These are phyloP conservation scores for Calonectria henricotiae DNA, from an alignment of 2,329 filamentous ascomycete species.

Conservation along the genomic window DNA sequence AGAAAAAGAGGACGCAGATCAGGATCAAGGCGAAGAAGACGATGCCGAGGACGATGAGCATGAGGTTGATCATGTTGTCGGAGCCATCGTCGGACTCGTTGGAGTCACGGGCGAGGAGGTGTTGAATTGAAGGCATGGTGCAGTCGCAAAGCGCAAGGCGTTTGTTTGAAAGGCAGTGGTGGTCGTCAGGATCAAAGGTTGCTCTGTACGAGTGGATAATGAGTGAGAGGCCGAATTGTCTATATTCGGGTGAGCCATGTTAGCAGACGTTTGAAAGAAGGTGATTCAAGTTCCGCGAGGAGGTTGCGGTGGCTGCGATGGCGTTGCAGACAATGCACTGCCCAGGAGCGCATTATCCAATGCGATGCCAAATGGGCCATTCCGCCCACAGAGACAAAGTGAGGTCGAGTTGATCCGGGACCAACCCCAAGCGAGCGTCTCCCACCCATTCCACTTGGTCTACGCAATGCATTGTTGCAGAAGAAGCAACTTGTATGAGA, in stretches of 20 bases:
- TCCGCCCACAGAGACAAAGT: slow-evolving; percentile 45
- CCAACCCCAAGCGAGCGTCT: slow-evolving; percentile 33
- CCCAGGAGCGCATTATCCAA: slow-evolving; percentile 46
- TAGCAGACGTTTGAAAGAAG: slow-evolving; percentile 34
- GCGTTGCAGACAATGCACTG: slow-evolving; percentile 23
- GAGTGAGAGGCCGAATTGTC: slow-evolving; percentile 43
- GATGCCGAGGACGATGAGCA: slow-evolving; percentile 86
- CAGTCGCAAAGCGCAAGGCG: slow-evolving; percentile 41
- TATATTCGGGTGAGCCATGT: slow-evolving; percentile 44
- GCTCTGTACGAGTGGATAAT: slow-evolving; percentile 47
- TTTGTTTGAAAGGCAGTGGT: slow-evolving; percentile 27
- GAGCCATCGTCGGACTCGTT: slow-evolving; percentile 61
- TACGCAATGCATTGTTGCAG: slow-evolving; percentile 47
- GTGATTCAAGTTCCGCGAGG: slow-evolving; percentile 1
- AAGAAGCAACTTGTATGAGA: slow-evolving; percentile 39
- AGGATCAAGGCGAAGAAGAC: slow-evolving; percentile 81
- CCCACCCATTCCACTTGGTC: slow-evolving; percentile 35
- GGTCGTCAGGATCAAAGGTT: slow-evolving; percentile 34
- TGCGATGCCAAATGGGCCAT: slow-evolving; percentile 44
- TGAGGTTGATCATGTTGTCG: slow-evolving; percentile 80
- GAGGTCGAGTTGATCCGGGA: slow-evolving; percentile 20
- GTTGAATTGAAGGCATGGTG: slow-evolving; percentile 51
- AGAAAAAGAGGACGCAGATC: slow-evolving; percentile 78
- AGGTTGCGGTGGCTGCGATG: slow-evolving; percentile 28
- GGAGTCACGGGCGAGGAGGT: slow-evolving; percentile 46